phyloP scores from a whole-genome alignment of 108 stramenopile species.

The Thalassiosira profunda region DNA sequence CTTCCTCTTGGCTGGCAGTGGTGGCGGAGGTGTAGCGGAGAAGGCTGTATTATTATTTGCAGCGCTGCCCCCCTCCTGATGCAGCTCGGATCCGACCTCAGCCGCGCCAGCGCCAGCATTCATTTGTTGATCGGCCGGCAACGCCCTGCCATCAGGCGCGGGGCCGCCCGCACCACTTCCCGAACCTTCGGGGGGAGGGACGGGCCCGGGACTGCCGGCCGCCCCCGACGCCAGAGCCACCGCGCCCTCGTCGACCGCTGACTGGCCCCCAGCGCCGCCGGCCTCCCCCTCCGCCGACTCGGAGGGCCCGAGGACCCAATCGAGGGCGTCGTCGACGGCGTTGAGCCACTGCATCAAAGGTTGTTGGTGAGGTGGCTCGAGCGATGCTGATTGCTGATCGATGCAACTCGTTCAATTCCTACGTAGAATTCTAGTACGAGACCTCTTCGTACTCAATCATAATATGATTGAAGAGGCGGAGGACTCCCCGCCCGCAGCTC shows the following conservation, averaged over 20 bases:
- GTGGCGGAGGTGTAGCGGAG: no score
- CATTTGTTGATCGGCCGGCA: background rate
- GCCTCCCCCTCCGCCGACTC: background rate
- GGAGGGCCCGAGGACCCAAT: constrained; percentile 40
- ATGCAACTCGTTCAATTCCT: no score
- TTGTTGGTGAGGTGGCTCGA: no score
- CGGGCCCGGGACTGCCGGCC: background rate
- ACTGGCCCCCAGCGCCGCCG: background rate
- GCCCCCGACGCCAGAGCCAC: background rate
- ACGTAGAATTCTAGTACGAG: no score
- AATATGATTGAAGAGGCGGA: no score
- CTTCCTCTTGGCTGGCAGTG: no score
- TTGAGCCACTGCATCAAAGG: constrained; percentile 62
- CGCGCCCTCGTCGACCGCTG: background rate
- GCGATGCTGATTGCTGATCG: no score
- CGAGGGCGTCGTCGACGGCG: constrained; percentile 52
- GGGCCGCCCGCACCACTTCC: background rate
- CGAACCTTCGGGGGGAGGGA: background rate
- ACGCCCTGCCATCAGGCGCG: background rate
- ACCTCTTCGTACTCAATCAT: no score
- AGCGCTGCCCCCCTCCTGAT: no score
- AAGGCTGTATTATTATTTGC: no score
- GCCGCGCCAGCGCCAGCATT: background rate
- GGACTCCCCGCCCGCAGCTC: no score
- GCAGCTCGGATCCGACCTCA: no score